Base-by-base conservation (phyloP, 2,329 filamentous ascomycete species). In the Sclerotinia glacialis region DNA sequence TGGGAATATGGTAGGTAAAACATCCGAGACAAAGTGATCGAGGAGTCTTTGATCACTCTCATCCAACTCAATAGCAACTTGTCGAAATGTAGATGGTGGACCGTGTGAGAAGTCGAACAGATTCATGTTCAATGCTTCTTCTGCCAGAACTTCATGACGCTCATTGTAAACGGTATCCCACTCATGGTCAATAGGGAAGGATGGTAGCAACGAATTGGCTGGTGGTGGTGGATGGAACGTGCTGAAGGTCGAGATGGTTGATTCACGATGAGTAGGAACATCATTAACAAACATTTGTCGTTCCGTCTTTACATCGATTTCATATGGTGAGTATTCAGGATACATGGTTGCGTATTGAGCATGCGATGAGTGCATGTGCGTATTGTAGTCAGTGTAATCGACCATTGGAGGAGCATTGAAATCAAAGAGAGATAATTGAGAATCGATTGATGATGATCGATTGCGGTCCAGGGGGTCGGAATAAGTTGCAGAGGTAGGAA, bases 281-380 rank as follows among this genome's bases (percentile, higher is more conserved):
- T 97, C 91, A 74, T 97, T 92, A 78, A 97, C 88, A 78, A 91
- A 97, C 82, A 96, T 93, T 73, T 97, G 92, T 71, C 92, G 86
- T 80, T 97, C 94, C 1, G 93, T 97, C 84, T 94, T 96, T 81
- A 98, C 90, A 77, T 97, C 94, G 69, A 97, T 89, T 79, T 97
- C 94, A 77, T 96, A 97, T 0, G 93, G 92, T 26, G 89, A 86
- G 70, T 85, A 90, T 77, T 90, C 84, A 16, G 83, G 80, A 71
- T 85, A 77, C 64, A 76, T 73, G 34, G 71, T 60, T 46, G 74
- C 71, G 67, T 82, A 83, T 64, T 83, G 82, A 14, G 79, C 74
- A 76, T 82, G 78, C 5, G 74, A 74, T 28, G 81, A 79, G 79
- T 78, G 89, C 79, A 89, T 85, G 80, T 85, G 83, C 23, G 81